phyloP scores from a whole-genome alignment of 805 yeast species.

The Debaryomyces hansenii region DNA sequence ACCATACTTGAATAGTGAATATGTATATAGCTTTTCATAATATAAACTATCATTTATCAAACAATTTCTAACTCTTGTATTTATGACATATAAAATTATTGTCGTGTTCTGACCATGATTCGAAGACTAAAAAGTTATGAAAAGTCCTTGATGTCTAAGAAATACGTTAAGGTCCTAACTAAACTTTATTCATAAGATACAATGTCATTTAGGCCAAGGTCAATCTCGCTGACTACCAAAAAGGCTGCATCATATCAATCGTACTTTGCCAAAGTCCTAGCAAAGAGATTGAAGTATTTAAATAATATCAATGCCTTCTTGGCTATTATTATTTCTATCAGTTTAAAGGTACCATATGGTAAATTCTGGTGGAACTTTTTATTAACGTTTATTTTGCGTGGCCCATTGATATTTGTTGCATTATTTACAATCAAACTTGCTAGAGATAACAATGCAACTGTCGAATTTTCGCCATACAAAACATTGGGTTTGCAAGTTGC shows the following conservation, averaged over 20 bases:
- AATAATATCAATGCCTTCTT: constrained; percentile 29
- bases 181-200: background rate
- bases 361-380: constrained; percentile 32
- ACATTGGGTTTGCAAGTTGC: constrained; percentile 34
- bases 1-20: background rate
- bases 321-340: constrained; percentile 23
- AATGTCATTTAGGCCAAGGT: background rate
- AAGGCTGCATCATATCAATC: constrained; percentile 7
- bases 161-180: too few relatives aligned
- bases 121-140: background rate
- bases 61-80: background rate
- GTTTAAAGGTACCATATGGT: constrained; percentile 27
- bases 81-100: background rate
- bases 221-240: constrained; percentile 2
- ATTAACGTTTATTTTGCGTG: constrained; percentile 20
- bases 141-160: too few relatives aligned
- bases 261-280: constrained; percentile 27
- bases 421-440: constrained; percentile 25
- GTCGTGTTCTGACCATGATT: background rate
- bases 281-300: constrained; percentile 36
- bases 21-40: constrained; percentile 3
- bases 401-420: constrained; percentile 31
- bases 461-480: constrained; percentile 30
- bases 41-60: background rate
- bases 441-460: constrained; percentile 25